phyloP scores from a whole-genome alignment of 306 rosid species.

The Spatholobus suberectus region DNA sequence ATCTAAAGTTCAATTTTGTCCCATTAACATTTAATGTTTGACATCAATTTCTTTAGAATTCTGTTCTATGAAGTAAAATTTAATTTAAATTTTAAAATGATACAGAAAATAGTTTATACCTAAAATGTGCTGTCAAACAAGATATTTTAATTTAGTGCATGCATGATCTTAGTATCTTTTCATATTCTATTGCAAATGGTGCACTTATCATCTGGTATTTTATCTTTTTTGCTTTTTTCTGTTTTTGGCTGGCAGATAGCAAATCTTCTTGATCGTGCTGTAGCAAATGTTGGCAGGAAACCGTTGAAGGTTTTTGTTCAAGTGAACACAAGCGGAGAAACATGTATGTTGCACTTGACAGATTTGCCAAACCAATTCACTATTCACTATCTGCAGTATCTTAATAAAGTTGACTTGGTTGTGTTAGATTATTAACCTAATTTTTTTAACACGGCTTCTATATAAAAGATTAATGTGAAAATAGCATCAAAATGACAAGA shows the following conservation, averaged over 20 bases:
- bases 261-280: constrained; percentile 70
- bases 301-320: constrained; percentile 86
- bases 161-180: constrained; percentile 8
- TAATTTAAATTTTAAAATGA: background rate
- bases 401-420: constrained; percentile 33
- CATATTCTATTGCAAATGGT: constrained; percentile 14
- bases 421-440: background rate
- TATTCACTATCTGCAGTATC: background rate
- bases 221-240: background rate
- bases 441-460: background rate
- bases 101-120: background rate
- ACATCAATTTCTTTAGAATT: background rate
- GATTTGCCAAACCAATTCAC: constrained; percentile 7
- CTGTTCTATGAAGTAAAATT: background rate
- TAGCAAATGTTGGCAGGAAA: constrained; percentile 76
- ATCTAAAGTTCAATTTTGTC: constrained; percentile 7
- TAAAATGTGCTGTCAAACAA: background rate
- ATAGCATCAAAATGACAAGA: constrained; percentile 1
- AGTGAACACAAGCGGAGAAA: constrained; percentile 99
- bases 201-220: background rate
- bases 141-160: constrained; percentile 10
- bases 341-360: constrained; percentile 57
- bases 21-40: background rate
- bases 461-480: constrained; percentile 2
- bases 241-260: constrained; percentile 65